Conservation (phyloP, 345 rosid species). For the Salix koriyanagi region DNA sequence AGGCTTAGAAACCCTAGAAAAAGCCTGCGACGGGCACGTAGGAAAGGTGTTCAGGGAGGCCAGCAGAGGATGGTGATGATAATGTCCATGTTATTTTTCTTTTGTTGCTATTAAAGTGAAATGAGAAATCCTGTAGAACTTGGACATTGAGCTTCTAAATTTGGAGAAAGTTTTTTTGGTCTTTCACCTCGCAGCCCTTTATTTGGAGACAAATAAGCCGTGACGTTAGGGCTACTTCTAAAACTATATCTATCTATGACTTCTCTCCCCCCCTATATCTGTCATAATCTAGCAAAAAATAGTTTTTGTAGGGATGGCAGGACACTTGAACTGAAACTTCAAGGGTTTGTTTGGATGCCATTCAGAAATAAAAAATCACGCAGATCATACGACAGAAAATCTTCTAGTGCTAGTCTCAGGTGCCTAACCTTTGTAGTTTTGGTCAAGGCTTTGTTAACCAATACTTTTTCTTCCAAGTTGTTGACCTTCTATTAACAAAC, state of each 20-base stretch:
- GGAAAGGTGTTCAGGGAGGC: constrained; percentile 20
- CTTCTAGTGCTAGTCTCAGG: too few relatives aligned
- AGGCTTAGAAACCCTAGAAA: constrained; percentile 34
- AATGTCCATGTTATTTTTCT: constrained; percentile 16
- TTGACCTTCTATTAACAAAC: too few relatives aligned
- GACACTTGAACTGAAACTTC: neutral
- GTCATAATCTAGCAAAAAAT: neutral
- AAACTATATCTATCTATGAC: neutral
- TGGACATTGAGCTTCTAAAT: constrained; percentile 32
- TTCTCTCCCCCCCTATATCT: neutral
- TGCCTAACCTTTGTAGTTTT: too few relatives aligned
- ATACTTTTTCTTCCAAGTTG: too few relatives aligned
- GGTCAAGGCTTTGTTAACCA: too few relatives aligned
- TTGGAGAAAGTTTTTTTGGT: constrained; percentile 25
- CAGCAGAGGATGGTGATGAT: constrained; percentile 18
- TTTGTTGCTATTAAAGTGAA: constrained; percentile 1
- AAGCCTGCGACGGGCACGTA: constrained; percentile 4
- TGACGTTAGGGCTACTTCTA: neutral
- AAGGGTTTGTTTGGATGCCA: neutral
- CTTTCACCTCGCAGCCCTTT: constrained; percentile 23
- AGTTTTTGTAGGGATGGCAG: neutral
- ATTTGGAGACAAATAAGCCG: constrained; percentile 27
- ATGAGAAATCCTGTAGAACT: constrained; percentile 3
- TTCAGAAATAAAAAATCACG: too few relatives aligned
- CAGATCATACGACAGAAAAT: too few relatives aligned